Evolutionary conservation across 1,139 yeast species (phyloP).

Genomic region (Candida albicans): DNA sequence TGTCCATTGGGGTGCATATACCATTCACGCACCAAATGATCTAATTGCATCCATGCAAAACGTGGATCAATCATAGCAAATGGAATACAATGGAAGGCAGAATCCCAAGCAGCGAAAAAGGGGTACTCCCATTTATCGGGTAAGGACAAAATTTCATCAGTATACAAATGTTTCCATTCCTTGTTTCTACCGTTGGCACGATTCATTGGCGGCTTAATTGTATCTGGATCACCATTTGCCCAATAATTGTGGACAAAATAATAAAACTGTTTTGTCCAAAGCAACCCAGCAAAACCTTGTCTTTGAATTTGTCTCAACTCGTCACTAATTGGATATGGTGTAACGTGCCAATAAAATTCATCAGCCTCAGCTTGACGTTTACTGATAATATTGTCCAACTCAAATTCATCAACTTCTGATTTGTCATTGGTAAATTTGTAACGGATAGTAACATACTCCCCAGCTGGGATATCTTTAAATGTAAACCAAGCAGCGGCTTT

Average conservation of each 20-base stretch:
- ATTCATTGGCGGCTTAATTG: slow-evolving; percentile 73
- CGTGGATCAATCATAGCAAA: slow-evolving; percentile 94
- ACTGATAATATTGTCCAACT: slow-evolving; percentile 70
- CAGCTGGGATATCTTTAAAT: slow-evolving; percentile 81
- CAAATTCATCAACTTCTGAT: slow-evolving; percentile 71
- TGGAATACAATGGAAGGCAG: slow-evolving; percentile 95
- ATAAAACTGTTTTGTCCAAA: slow-evolving; percentile 95
- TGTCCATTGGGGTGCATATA: slow-evolving; percentile 99
- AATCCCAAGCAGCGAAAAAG: slow-evolving; percentile 97
- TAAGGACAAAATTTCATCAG: slow-evolving; percentile 84
- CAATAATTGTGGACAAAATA: slow-evolving; percentile 86
- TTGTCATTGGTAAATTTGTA: slow-evolving; percentile 60
- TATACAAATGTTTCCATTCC: slow-evolving; percentile 88
- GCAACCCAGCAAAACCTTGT: slow-evolving; percentile 91
- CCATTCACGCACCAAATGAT: slow-evolving; percentile 90
- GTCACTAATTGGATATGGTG: slow-evolving; percentile 84
- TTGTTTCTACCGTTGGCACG: slow-evolving; percentile 83
- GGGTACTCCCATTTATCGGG: slow-evolving; percentile 99
- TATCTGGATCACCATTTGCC: slow-evolving; percentile 84
- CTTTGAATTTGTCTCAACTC: slow-evolving; percentile 84
- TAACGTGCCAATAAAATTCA: slow-evolving; percentile 86
- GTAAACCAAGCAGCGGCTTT: slow-evolving; percentile 81
- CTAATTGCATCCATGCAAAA: slow-evolving; percentile 89
- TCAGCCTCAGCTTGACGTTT: slow-evolving; percentile 88
- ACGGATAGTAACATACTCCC: slow-evolving; percentile 85